Base-by-base conservation (phyloP, 2,329 filamentous ascomycete species). In the Hypoxylon sp. region DNA sequence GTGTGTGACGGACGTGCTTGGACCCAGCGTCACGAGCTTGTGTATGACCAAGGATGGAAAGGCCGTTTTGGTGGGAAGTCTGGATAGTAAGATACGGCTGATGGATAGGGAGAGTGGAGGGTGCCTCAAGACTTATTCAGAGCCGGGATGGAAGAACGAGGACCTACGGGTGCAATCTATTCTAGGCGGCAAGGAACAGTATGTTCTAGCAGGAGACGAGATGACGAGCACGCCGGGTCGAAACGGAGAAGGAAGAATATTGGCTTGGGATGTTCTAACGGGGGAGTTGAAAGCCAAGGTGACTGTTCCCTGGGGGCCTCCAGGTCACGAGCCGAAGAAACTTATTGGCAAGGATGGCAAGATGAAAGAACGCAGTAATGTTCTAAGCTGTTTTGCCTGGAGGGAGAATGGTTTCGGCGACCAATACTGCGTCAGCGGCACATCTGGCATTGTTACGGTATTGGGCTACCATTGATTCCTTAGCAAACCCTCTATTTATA, bases 221-320 rank as follows among this genome's bases (percentile, higher is more conserved):
- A 78, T 81, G 65, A 73, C 64, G 5, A 58, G 57, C 2, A 19
- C 57, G 1, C 56, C 65, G 43, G 64, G 68, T 53, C 13, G 67
- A 63, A 27, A 65, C 46, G 73, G 73, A 2, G 77, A 87, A 54
- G 89, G 88, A 2, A 78, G 78, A 63, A 72, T 91, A 5, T 86
- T 87, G 75, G 90, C 84, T 1, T 97, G 93, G 93, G 91, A 97
- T 73, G 74, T 96, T 13, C 69, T 96, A 45, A 87, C 81, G 4
- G 92, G 90, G 1, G 81, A 85, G 45, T 68, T 89, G 40, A 76
- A 83, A 50, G 83, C 88, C 21, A 83, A 76, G 59, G 72, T 96
- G 4, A 72, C 68, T 25, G 75, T 83, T 3, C 80, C 82, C 0
- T 83, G 81, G 81, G 80, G 81, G 1, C 78, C 79, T 3, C 64